A percentile compares a stretch with the other conserved stretches of the same genome.
Evolutionary conservation across 129 eudicot species (phyloP).

Genomic region (Helianthus tuberosus): DNA sequence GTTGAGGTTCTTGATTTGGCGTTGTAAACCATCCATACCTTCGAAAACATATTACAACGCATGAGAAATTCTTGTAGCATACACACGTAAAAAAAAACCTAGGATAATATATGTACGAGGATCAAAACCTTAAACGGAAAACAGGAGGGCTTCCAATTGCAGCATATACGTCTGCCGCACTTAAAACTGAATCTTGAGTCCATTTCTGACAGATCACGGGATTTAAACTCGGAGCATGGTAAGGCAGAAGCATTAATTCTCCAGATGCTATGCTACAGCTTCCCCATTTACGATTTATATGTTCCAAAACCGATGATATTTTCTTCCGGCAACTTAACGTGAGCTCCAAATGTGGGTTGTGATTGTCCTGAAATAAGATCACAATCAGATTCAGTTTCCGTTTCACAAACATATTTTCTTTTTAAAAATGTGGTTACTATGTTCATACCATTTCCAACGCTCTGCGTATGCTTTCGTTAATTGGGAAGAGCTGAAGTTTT

Average conservation of each 20-base stretch:
- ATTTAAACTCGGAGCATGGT: constrained; percentile 45
- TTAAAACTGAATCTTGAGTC: constrained; percentile 68
- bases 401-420: background rate
- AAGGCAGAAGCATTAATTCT: constrained; percentile 77
- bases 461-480: constrained; percentile 75
- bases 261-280: constrained; percentile 61
- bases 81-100: constrained; percentile 5
- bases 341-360: constrained; percentile 54
- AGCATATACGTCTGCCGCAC: constrained; percentile 81
- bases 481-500: constrained; percentile 89
- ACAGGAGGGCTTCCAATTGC: constrained; percentile 70
- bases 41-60: constrained; percentile 4
- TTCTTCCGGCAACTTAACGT: constrained; percentile 83
- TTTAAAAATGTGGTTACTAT: background rate
- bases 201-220: constrained; percentile 53
- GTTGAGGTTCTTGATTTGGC: constrained; percentile 32
- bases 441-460: constrained; percentile 75
- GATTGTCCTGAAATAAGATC: constrained; percentile 32
- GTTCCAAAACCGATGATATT: constrained; percentile 88
- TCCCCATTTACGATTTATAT: constrained; percentile 91
- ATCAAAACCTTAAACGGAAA: constrained; percentile 78
- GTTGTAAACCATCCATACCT: constrained; percentile 81
- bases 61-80: constrained; percentile 20
- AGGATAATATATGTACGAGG: constrained; percentile 22
- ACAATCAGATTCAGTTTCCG: constrained; percentile 16